phyloP scores from a whole-genome alignment of 1,139 yeast species.

The Zygotorulaspora mrakii region DNA sequence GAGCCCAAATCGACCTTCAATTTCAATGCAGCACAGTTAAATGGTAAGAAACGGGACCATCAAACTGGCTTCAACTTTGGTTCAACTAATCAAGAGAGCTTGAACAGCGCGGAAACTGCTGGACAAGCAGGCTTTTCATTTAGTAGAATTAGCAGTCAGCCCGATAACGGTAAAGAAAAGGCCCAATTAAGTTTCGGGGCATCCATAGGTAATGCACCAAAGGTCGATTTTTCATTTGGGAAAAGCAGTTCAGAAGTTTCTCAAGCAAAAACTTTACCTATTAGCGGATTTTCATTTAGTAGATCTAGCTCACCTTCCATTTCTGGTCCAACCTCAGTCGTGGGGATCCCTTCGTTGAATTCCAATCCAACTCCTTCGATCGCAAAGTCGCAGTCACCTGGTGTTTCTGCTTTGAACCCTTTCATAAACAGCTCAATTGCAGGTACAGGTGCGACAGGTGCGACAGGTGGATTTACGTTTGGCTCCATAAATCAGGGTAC shows the following conservation, averaged over 20 bases:
- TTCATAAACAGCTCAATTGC: slow-evolving; percentile 3
- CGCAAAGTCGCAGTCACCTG: slow-evolving; percentile 2
- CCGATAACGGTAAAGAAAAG: neutral
- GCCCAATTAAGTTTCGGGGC: neutral
- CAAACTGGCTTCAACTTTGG: neutral
- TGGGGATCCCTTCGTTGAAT: slow-evolving; percentile 5
- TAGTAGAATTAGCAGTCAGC: neutral
- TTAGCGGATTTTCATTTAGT: slow-evolving; percentile 8
- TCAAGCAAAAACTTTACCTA: slow-evolving; percentile 2
- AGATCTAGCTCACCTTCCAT: slow-evolving; percentile 1
- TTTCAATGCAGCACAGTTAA: neutral
- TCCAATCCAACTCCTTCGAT: slow-evolving; percentile 1
- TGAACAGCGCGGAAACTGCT: neutral
- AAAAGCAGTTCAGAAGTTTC: neutral
- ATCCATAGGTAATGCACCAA: slow-evolving; percentile 1
- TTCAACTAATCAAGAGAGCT: slow-evolving; percentile 1
- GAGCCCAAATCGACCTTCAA: slow-evolving; percentile 1
- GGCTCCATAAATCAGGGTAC: slow-evolving; percentile 1
- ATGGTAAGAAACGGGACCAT: no score
- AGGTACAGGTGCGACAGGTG: neutral
- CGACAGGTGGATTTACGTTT: slow-evolving; percentile 10
- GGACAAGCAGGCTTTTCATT: slow-evolving; percentile 5
- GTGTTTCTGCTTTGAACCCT: slow-evolving; percentile 6
- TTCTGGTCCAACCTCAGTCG: neutral
- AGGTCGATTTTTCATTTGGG: slow-evolving; percentile 7